Base-by-base conservation (phyloP, 148 eudicot species). In the Camellia sinensis region DNA sequence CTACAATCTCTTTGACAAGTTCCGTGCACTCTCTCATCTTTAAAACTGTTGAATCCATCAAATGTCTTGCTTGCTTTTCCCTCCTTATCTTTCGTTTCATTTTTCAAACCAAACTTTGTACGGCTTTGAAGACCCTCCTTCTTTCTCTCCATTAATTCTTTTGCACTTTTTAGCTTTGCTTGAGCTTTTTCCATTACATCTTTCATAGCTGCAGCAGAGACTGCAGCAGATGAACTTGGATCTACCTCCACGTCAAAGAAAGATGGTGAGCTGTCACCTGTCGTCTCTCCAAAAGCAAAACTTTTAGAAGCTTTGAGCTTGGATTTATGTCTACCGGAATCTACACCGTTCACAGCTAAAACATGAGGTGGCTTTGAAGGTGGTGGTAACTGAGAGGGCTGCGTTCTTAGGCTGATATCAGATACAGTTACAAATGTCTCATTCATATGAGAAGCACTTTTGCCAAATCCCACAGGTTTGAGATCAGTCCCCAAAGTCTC, bases 181-280 rank as follows among this genome's bases (percentile, higher is more conserved):
- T 91, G 86, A 83, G 95, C 92, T 80, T 83, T 91, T 80, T 86
- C 86, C 91, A 89, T 89, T 68, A 85, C 94, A 83, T 90, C 90
- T 86, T 87, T 89, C 85, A 91, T 88, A 50, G 91, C 90, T 65
- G 89, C 92, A 85, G 85, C 88, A 61, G 88, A 81, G 79, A 84
- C 83, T 0, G 82, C 79, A 70, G 87, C 85, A 78, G 90, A 88
- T 60, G 87, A 78, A 71, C 86, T 76, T 74, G 89, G 88, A 85
- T 91, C 92, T 48, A 87, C 82, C 82, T 92, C 93, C 82, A 92
- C 93, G 82, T 93, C 97, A 91, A 86, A 89, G 80, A 81, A 92
- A 82, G 87, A 84, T 63, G 90, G 90, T 45, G 87, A 85, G 73
- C 70, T 79, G 60, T 80, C 87, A 82, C 82, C 88, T 61, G 53